Evolutionary conservation across 352 stramenopile genomes (phyloP), one percentile per base, ranked within the genome.

Genomic region (Phytophthora tubulina): DNA sequence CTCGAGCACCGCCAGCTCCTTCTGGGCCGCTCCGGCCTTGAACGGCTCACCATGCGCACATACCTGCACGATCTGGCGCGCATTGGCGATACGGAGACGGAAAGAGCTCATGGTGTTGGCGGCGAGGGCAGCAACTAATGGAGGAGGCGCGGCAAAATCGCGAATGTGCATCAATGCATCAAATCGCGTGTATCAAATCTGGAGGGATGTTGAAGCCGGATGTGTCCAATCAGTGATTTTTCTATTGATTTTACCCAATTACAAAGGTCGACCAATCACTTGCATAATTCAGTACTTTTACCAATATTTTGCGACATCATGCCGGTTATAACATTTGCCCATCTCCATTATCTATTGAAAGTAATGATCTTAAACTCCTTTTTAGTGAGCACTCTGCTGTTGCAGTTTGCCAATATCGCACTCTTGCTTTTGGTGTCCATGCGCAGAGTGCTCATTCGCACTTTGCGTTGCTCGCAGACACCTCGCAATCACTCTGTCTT

Each of bases 51-150:
- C 73, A 49, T 89, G 58, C 36, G 62, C 76, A 67, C 85, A 93
- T 48, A 94, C 85, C 76, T 94, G 87, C 30, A 94, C 87, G 56
- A 94, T 81, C 73, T 94, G 76, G 51, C 70, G 60, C 44, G 85
- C 85, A 75, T 91, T 89, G 38, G 45, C 61, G 59, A 94, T 85
- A 61, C 80, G 83, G 27, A 94, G 78, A 53, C 81, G 86, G 77
- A 91, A 94, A 31, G 80, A 85, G 69, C 82, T 92, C 84, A 94
- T 94, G 42, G 53, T 14, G 50, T 21, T 17, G 9, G 27, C 10
- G 21, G 50, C 7, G 38, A 44, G 32, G 41, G 30, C 42, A 56
- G 27, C 31, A 45, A 54, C 48, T 51, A 55, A 45, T 64, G 63
- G 46, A 48, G 63, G 39, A 46, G 58, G 50, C 9, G 27, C n/a